Evolutionary conservation across 164 flowering plant species (phyloP).

Genomic region (Vitis rotundifolia): DNA sequence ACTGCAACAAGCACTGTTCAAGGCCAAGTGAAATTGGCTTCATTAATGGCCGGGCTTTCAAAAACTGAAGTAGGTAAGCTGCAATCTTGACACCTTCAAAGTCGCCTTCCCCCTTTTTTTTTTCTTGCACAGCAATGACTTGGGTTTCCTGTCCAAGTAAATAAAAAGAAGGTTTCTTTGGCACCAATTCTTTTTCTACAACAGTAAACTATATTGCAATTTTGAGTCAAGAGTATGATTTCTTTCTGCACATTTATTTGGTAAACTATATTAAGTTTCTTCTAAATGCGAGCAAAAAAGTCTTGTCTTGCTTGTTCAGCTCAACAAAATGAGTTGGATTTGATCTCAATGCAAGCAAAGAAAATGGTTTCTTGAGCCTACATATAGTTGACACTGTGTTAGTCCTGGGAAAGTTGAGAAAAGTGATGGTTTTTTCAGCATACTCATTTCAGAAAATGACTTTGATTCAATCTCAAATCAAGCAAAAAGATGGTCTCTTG

Average conservation of each 20-base stretch:
- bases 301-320: constrained; percentile 14
- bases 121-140: not conserved
- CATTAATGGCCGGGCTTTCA: constrained; percentile 12
- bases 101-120: not conserved
- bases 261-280: constrained; percentile 7
- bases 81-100: constrained; percentile 22
- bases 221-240: constrained; percentile 11
- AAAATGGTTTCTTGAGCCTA: not conserved
- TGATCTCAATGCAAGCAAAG: constrained; percentile 15
- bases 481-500: constrained; percentile 15
- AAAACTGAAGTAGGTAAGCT: constrained; percentile 19
- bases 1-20: constrained; percentile 7
- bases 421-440: constrained; percentile 14
- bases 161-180: not conserved
- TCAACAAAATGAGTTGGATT: constrained; percentile 18
- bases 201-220: not conserved
- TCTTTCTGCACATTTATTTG: not conserved
- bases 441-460: constrained; percentile 20
- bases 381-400: not conserved
- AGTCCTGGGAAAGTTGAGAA: constrained; percentile 1
- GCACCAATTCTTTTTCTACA: not conserved
- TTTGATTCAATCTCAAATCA: constrained; percentile 18
- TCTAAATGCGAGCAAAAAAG: constrained; percentile 8
- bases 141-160: constrained; percentile 14
- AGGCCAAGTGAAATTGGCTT: constrained; percentile 3